Conservation (phyloP, 2,329 filamentous ascomycete species). For the Parastagonospora nodorum region DNA sequence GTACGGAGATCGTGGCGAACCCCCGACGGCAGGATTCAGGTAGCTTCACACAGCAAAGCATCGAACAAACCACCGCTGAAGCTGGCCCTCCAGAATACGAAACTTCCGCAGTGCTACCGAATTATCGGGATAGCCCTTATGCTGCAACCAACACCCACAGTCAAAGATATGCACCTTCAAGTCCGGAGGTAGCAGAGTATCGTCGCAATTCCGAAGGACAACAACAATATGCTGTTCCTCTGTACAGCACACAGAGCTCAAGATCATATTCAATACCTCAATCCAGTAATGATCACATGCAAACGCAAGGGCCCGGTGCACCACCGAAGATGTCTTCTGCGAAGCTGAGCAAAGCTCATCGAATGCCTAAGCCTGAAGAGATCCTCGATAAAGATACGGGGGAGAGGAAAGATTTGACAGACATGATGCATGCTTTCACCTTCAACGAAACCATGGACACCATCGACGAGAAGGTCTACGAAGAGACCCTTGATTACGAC, state of each 20-base stretch:
- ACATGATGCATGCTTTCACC: slow-evolving; percentile 42
- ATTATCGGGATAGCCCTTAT: slow-evolving; percentile 27
- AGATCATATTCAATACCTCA: slow-evolving; percentile 23
- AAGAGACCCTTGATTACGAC: slow-evolving; percentile 25
- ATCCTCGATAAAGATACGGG: slow-evolving; percentile 39
- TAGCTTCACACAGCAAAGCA: slow-evolving; percentile 26
- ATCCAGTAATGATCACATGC: slow-evolving; percentile 7
- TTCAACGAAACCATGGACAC: slow-evolving; percentile 30
- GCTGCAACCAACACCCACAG: slow-evolving; percentile 11
- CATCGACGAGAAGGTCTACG: slow-evolving; percentile 21
- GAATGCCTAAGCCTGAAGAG: slow-evolving; percentile 23
- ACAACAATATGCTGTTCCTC: slow-evolving; percentile 25
- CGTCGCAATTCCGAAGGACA: slow-evolving; percentile 32
- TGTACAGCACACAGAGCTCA: slow-evolving; percentile 19
- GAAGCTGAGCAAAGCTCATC: slow-evolving; percentile 29
- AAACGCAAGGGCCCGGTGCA: slow-evolving; percentile 2
- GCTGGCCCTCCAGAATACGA: slow-evolving; percentile 16
- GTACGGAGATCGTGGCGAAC: slow-evolving; percentile 10
- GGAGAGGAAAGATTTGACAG: slow-evolving; percentile 37
- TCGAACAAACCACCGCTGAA: slow-evolving; percentile 10
- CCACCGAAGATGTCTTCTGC: slow-evolving; percentile 15
- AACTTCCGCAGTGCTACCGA: slow-evolving; percentile 9
- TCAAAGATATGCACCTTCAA: slow-evolving; percentile 4
- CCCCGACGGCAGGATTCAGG: slow-evolving; percentile 28
- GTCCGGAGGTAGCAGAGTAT: slow-evolving; percentile 18